These are phyloP conservation scores for Prunella vulgaris DNA, from an alignment of 257 asterid species.

Conservation along the genomic window DNA sequence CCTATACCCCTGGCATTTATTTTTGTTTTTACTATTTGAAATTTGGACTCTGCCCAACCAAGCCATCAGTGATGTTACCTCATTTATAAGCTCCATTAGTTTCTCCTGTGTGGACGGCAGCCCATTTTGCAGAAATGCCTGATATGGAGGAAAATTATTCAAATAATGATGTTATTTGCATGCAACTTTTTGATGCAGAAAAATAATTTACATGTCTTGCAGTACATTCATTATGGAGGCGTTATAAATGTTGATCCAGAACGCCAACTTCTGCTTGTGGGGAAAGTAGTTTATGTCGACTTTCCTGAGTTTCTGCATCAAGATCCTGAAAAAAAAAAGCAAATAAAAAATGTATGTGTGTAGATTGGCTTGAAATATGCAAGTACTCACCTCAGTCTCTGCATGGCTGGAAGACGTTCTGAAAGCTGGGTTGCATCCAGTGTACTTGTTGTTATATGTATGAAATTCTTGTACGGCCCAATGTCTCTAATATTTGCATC, in stretches of 20 bases:
- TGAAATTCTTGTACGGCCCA: conserved; percentile 76
- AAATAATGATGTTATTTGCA: not conserved
- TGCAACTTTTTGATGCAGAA: not conserved
- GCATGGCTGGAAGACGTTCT: conserved; percentile 64
- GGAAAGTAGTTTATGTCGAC: conserved; percentile 53
- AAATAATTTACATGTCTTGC: conserved; percentile 26
- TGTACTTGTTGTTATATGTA: conserved; percentile 58
- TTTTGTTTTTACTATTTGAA: not conserved
- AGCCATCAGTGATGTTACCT: conserved; percentile 41
- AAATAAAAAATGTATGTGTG: not conserved
- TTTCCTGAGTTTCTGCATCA: conserved; percentile 67
- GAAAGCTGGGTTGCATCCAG: conserved; percentile 50
- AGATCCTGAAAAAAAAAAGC: conserved; percentile 37
- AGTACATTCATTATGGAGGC: conserved; percentile 87
- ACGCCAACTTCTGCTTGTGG: conserved; percentile 91
- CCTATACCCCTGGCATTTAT: not conserved
- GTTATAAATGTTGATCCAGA: conserved; percentile 85
- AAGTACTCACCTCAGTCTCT: conserved; percentile 55
- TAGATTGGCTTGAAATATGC: conserved; percentile 7
- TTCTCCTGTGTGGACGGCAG: conserved; percentile 76
- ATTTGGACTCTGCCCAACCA: not conserved
- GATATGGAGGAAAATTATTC: conserved; percentile 19
- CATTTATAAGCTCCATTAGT: conserved; percentile 47
- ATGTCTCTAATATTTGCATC: conserved; percentile 55
- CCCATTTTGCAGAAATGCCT: conserved; percentile 84